A percentile compares a stretch with the other conserved stretches of the same genome.
Conservation (phyloP, 2,329 filamentous ascomycete species). For the Fusarium oligoseptatum region DNA sequence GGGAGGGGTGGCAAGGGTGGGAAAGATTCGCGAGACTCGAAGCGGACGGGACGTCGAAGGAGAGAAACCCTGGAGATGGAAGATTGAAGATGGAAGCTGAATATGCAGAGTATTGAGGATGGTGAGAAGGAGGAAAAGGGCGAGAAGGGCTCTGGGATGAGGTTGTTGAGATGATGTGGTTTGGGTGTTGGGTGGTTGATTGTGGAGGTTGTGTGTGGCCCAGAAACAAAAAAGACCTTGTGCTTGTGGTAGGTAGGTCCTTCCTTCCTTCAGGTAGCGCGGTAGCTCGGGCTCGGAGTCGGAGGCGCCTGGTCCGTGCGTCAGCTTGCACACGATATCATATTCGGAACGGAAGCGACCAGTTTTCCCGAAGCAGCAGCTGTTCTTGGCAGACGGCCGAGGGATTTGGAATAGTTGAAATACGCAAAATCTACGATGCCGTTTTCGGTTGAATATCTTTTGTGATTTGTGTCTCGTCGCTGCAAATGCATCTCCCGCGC, state of each 20-base stretch:
- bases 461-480: not conserved
- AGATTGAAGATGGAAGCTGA: conserved; percentile 22
- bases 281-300: conserved; percentile 16
- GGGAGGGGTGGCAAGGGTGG: conserved; percentile 44
- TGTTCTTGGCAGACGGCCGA: not conserved
- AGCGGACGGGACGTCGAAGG: conserved; percentile 24
- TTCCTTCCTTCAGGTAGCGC: conserved; percentile 5
- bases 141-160: conserved; percentile 28
- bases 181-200: conserved; percentile 24
- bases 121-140: conserved; percentile 20
- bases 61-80: conserved; percentile 26
- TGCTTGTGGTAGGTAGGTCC: not conserved
- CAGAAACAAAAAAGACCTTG: conserved; percentile 26
- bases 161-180: conserved; percentile 39
- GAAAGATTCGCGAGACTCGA: conserved; percentile 17
- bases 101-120: conserved; percentile 25
- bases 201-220: conserved; percentile 24
- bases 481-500: conserved; percentile 1
- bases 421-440: not conserved
- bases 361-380: conserved; percentile 38
- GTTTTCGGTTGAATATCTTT: not conserved
- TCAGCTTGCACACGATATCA: conserved; percentile 25
- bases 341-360: conserved; percentile 32
- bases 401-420: not conserved
- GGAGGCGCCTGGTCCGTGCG: conserved; percentile 31